A percentile compares a stretch with the other conserved stretches of the same genome.
phyloP scores from a whole-genome alignment of 2,329 filamentous ascomycete genomes.

The Beauveria varroae region DNA sequence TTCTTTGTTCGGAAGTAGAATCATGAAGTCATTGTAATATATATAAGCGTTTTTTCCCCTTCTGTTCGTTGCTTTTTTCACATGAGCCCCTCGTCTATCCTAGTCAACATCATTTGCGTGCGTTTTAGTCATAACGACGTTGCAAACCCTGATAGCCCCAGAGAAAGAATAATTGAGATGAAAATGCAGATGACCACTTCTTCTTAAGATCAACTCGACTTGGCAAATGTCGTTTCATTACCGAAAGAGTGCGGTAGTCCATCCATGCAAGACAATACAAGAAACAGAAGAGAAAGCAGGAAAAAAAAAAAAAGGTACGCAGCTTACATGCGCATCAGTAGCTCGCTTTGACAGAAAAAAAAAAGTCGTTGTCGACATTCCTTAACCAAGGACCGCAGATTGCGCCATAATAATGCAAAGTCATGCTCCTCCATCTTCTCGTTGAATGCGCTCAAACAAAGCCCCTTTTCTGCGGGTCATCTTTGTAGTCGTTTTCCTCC shows the following conservation, averaged over 20 bases:
- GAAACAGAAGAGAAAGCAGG: neutral
- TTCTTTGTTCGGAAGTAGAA: neutral
- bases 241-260: neutral
- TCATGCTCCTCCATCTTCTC: neutral
- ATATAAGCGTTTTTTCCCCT: neutral
- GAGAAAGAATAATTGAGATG: neutral
- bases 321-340: neutral
- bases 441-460: neutral
- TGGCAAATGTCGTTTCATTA: neutral
- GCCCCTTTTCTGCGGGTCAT: neutral
- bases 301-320: neutral
- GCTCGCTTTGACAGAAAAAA: neutral
- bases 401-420: constrained; percentile 6
- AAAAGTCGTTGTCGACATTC: neutral
- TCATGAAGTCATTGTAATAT: neutral
- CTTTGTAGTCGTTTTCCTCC: constrained; percentile 7
- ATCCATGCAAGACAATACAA: neutral
- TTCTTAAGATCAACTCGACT: no score
- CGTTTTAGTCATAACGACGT: neutral
- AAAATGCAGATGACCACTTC: neutral
- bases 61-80: neutral
- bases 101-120: neutral
- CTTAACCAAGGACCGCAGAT: neutral
- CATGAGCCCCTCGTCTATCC: neutral
- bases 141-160: neutral